A percentile compares a stretch with the other conserved stretches of the same genome.
Evolutionary conservation across 2,329 filamentous ascomycete species (phyloP).

Genomic region (Fusarium papillatum): DNA sequence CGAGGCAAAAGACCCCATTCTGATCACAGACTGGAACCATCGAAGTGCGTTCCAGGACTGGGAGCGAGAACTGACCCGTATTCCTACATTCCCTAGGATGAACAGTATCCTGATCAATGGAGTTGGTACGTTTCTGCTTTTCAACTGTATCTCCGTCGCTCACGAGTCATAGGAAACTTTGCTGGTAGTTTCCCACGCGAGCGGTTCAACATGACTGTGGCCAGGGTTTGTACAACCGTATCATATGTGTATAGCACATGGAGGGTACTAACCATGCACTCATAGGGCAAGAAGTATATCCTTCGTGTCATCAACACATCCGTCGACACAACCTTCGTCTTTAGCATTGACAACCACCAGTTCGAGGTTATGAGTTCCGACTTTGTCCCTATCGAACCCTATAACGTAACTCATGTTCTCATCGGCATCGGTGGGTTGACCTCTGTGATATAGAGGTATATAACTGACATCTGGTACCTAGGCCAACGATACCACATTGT

Average conservation of each 20-base stretch:
- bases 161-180: not conserved
- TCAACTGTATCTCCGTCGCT: not conserved
- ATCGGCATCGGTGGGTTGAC: not conserved
- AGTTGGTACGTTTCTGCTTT: not conserved
- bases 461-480: not conserved
- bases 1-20: conserved; percentile 4
- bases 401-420: not conserved
- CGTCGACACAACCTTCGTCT: conserved; percentile 12
- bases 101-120: not conserved
- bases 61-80: conserved; percentile 3
- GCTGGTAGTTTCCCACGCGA: not conserved
- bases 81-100: conserved; percentile 7
- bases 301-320: conserved; percentile 15
- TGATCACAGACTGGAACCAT: conserved; percentile 20
- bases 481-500: conserved; percentile 1
- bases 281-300: conserved; percentile 8
- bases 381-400: conserved; percentile 9
- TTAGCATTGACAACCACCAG: conserved; percentile 11
- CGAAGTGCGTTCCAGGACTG: conserved; percentile 14
- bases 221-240: not conserved
- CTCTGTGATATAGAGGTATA: not conserved
- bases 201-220: not conserved
- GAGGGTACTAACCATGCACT: not conserved
- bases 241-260: not conserved
- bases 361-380: conserved; percentile 12